Base-by-base conservation (phyloP, 2,329 filamentous ascomycete genomes). In the Ilyonectria robusta region DNA sequence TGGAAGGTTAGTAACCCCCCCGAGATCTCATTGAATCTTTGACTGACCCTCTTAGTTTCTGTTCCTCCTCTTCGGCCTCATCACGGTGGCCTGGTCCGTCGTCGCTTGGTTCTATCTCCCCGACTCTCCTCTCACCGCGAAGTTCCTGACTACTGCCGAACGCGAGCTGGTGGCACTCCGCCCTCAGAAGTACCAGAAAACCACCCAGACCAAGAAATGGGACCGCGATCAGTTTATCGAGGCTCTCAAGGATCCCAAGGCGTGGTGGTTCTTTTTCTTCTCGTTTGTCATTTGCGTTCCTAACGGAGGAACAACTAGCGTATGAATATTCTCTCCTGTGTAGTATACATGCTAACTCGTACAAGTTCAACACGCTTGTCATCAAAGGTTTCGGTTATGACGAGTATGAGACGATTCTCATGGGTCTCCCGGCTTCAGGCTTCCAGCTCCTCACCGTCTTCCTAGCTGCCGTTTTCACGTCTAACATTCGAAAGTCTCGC, bases 251-350 rank as follows among this genome's bases (percentile, higher is more conserved):
- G 73, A 75, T 37, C 48, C 65, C 21, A 72, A 75, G 56, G 65
- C 72, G 2, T 75, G 73, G 73, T 72, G 71, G 31, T 73, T 73
- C 37, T 66, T 69, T n/a, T 46, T 66, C 55, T 68, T 66, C 35
- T 65, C 46, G 2, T 60, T 60, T 71, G 69, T 73, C 68, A 76
- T 46, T 64, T 67, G 65, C 19, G 65, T 67, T 31, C 65, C 65
- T 10, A 67, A 67, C 31, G 65, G 65, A 35, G 65, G 65, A 26
- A 67, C 65, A 2, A 67, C 65, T n/a, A 67, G 65, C 23, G 65
- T 67, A 54, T 15, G 56, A 46, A 31, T 17, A 42, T n/a, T 42
- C 15, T 6, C 42, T 31, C 11, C 37, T 46, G 6, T 9, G 23
- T 6, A 2, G 15, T 6, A 13, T 50, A 19, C 15, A 7, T 42